Evolutionary conservation across 176 grass and related monocot genomes (phyloP), one percentile per base, ranked within the genome.

Genomic region (Rhynchospora pubera): DNA sequence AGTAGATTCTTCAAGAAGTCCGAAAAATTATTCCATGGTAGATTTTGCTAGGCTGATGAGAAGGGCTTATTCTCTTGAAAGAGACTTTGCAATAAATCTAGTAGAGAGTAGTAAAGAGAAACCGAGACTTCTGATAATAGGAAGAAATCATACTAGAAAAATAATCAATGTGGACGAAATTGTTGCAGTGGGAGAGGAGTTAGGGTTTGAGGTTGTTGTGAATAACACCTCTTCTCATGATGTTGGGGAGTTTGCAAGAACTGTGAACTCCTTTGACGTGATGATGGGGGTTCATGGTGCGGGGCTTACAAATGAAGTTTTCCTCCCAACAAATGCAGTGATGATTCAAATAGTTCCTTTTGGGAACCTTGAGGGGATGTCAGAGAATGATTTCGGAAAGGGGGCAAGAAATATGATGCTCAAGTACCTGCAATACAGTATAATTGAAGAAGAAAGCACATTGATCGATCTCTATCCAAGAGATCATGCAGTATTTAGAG

Each of bases 281-380:
- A 87, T 95, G 93, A 62, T 95, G 74, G 93, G 93, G 13, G 88
- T 95, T 22, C 90, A 92, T 16, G 93, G 93, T 70, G 93, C 88
- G 0, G 93, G 93, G 43, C 84, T 95, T 1, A 85, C 88, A 1
- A 95, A 95, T 84, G 68, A 88, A 83, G 78, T 95, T 46, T 95
- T 95, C 86, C 86, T 95, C 0, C 93, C 93, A 0, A 86, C 85
- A 47, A 87, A 91, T 76, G 90, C 88, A 9, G 88, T 90, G 74
- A 50, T 95, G 18, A 65, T 95, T 30, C 90, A 92, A 80, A 86
- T 92, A 81, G 90, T 92, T 71, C 88, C 90, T 0, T 87, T 95
- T 28, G 93, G 93, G 0, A 87, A 85, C 0, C 81, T 95, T 0
- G 90, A 95, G 71, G 80, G 72, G 78, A 83, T 88, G 15, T 34